Base-by-base conservation (phyloP, 2,329 filamentous ascomycete species). In the Trichoderma gracile region DNA sequence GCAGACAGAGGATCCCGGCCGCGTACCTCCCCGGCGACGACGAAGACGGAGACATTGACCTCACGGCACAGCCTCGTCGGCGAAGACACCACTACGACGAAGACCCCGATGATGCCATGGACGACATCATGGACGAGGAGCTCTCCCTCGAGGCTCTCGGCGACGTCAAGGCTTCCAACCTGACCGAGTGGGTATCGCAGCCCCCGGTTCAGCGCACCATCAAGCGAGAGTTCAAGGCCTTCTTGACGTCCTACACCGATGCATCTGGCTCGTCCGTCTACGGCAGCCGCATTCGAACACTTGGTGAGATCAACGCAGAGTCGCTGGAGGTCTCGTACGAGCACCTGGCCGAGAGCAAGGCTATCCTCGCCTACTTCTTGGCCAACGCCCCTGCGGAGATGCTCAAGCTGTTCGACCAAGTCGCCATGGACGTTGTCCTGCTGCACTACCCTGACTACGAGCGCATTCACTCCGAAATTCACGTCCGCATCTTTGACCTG, bases 391-490 rank as follows among this genome's bases (percentile, higher is more conserved):
- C 95, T 0, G 87, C 91, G n/a, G 94, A 97, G 77, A 91, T 98
- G 74, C 85, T 99, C 67, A 95, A 95, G 76, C 89, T 99, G 55
- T 98, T 99, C 73, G 95, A 99, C 71, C 89, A 96, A 69, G 94
- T 97, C 4, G 94, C 95, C 64, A 94, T 99, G 86, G 95, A 99
- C 68, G 93, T 96, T 43, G 94, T 96, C 5, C 86, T 98, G 23
- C 87, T 98, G 62, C 93, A 98, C 76, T 99, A 98, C 78, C 94
- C 93, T 1, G 93, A 98, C 76, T 99, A 99, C 76, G 93, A 97
- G 76, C 91, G 93, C 67, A 99, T 99, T 71, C 95, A 98, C 77
- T 91, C 93, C 30, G 95, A 99, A 77, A 97, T 99, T 60, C 95
- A 99, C 74, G 94, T 99, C 63, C 93, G 95, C 66, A 96, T 99